Base-by-base conservation (phyloP, 768 basidiomycete genomes). In the Psilocybe azurescens region DNA sequence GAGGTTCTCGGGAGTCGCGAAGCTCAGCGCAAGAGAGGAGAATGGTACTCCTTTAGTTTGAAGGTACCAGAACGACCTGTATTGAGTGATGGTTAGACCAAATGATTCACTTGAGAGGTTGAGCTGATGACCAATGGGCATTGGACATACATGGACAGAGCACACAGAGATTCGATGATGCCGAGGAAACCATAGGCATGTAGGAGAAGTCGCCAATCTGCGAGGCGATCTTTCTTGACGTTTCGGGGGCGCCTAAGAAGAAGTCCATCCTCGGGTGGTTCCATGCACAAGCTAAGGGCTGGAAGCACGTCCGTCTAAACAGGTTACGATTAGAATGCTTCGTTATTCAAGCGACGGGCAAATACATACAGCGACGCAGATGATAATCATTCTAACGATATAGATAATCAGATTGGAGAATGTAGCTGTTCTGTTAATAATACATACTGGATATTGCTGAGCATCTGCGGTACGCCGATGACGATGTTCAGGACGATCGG, bases 131-230 rank as follows among this genome's bases (percentile, higher is more conserved):
- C 24, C 24, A 24, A 24, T 24, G 24, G 24, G 24, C 24, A 24
- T 10, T n/a, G 36, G n/a, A 18, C 73, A 52, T 72, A 85, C 86
- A 81, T 85, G 24, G 78, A 68, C 77, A 81, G 79, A 0, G 83
- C 79, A 41, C 79, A 81, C 28, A 83, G 70, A 14, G 77, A 79
- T 62, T 85, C 81, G 10, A 81, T 20, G 5, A 85, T 30, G 3
- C 83, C 83, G n/a, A 87, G 65, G 72, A 88, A 87, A 5, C 79
- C 74, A 68, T 88, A 89, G 0, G 86, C 86, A 10, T 89, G 88
- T 3, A 81, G 61, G 36, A 88, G 75, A 36, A 89, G 76, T 51
- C 77, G 81, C 75, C 77, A 76, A 65, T 87, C 78, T 4, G 81
- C 84, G 9, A 89, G 76, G 13, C 83, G 77, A 58, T 89, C 87